Conservation (phyloP, 495 filamentous ascomycete species). For the Cenococcum geophilum region DNA sequence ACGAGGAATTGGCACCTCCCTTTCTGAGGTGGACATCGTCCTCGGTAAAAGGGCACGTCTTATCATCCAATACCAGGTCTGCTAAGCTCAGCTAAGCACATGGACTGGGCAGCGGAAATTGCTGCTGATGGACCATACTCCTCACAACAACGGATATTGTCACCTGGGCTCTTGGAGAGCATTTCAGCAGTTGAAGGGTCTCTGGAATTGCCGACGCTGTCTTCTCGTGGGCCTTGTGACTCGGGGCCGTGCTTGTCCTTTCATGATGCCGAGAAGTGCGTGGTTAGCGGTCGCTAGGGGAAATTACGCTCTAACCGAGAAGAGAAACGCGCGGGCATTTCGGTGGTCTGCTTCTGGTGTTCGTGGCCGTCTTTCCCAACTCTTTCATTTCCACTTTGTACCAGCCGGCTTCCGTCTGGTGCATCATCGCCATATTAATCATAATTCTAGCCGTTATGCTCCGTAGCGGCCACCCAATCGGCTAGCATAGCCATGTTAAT, state of each 20-base stretch:
- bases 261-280: background rate
- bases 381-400: slow-evolving; percentile 5
- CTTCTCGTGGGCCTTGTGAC: background rate
- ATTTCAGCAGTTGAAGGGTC: no score
- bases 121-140: background rate
- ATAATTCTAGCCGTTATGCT: background rate
- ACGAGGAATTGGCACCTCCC: background rate
- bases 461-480: background rate
- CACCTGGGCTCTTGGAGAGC: background rate
- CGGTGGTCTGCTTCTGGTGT: background rate
- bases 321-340: background rate
- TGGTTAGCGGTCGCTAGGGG: background rate
- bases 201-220: background rate
- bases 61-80: background rate
- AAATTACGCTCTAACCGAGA: background rate
- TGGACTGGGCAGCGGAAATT: background rate
- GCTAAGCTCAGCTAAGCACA: no score
- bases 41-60: background rate
- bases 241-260: background rate
- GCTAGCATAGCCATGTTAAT: background rate
- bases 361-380: slow-evolving; percentile 1
- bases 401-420: background rate
- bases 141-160: background rate
- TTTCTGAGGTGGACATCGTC: background rate
- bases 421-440: background rate